These are phyloP conservation scores for Physcia stellaris DNA, from an alignment of 495 filamentous ascomycete species.

Conservation along the genomic window DNA sequence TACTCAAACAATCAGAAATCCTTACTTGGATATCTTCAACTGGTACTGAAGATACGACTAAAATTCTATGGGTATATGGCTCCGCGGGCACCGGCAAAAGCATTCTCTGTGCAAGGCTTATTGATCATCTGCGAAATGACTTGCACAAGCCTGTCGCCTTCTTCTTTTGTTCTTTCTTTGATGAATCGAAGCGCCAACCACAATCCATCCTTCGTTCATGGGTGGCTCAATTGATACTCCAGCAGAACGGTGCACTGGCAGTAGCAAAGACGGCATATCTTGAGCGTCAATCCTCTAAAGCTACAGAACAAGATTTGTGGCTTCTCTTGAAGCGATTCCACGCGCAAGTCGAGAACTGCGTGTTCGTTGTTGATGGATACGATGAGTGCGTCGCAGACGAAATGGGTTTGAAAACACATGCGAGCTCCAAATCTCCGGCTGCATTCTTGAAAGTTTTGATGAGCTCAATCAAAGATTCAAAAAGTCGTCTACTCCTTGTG, in stretches of 20 bases:
- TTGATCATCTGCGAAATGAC: not conserved
- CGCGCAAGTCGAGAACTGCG: not conserved
- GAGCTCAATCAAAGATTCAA: not conserved
- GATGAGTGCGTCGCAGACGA: not conserved
- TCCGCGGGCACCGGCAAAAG: conserved; percentile 1
- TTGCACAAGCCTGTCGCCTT: not conserved
- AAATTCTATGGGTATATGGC: conserved; percentile 1
- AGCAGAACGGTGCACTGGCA: not conserved
- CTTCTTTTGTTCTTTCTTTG: not conserved
- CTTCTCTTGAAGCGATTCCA: not conserved
- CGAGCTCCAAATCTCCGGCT: not conserved
- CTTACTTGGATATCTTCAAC: not conserved
- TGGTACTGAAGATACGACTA: not conserved
- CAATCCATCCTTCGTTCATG: not conserved
- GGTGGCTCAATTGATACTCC: not conserved
- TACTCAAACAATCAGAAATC: not conserved
- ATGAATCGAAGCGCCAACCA: not conserved
- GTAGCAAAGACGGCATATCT: not conserved
- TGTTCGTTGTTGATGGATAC: conserved; percentile 1
- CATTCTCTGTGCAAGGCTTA: conserved; percentile 2
- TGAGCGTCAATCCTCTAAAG: not conserved
- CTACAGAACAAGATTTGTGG: not conserved
- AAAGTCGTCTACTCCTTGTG: not conserved
- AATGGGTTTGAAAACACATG: not conserved
- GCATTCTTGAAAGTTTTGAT: not conserved